These are phyloP conservation scores for Hyaloscypha finlandica DNA, from an alignment of 495 filamentous ascomycete species.

Conservation along the genomic window DNA sequence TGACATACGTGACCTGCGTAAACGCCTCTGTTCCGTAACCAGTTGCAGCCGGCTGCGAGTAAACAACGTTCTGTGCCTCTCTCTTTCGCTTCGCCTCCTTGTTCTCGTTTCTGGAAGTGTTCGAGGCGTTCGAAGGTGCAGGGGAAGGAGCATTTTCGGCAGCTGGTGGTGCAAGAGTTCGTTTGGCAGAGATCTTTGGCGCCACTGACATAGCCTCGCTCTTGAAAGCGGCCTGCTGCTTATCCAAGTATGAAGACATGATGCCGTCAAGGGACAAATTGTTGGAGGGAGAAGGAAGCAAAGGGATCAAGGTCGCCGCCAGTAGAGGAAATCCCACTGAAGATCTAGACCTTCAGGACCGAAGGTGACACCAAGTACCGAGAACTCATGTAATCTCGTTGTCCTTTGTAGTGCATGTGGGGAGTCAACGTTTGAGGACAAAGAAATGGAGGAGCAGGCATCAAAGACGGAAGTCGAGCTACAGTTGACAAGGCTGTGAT, in stretches of 20 bases:
- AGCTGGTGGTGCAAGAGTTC: slow-evolving; percentile 40
- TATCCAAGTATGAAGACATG: slow-evolving; percentile 54
- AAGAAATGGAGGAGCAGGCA: neutral
- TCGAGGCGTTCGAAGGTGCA: slow-evolving; percentile 43
- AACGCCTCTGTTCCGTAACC: slow-evolving; percentile 77
- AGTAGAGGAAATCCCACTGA: neutral
- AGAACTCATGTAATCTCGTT: neutral
- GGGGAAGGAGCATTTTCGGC: slow-evolving; percentile 43
- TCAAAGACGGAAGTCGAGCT: neutral
- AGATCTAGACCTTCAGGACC: neutral
- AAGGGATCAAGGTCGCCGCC: neutral
- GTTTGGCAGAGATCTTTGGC: slow-evolving; percentile 50
- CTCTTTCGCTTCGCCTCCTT: slow-evolving; percentile 61
- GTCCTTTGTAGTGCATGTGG: neutral
- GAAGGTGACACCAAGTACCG: neutral
- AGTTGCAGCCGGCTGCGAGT: slow-evolving; percentile 76
- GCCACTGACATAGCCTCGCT: slow-evolving; percentile 48
- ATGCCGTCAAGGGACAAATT: slow-evolving; percentile 12
- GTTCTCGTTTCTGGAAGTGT: slow-evolving; percentile 47
- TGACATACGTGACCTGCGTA: slow-evolving; percentile 80
- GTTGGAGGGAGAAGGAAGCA: neutral
- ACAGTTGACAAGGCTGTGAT: neutral
- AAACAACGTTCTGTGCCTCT: slow-evolving; percentile 54
- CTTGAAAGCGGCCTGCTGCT: slow-evolving; percentile 49
- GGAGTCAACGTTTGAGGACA: neutral